phyloP scores from a whole-genome alignment of 2,329 filamentous ascomycete species.

The Penicillium oxalicum region DNA sequence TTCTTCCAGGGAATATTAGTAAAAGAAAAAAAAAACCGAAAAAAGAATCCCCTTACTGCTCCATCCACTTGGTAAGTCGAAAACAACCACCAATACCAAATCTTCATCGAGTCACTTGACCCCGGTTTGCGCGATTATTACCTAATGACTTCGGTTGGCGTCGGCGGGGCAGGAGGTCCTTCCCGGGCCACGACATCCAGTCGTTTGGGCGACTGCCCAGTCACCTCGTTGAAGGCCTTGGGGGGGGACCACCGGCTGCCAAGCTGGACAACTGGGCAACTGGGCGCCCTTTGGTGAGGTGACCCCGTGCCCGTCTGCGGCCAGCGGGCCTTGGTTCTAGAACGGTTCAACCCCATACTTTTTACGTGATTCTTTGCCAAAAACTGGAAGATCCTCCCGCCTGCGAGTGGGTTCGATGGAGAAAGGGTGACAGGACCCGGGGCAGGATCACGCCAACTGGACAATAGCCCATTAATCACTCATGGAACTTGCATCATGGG shows the following conservation, averaged over 20 bases:
- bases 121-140: conserved; percentile 5
- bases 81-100: too few relatives aligned
- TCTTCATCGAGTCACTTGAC: background rate
- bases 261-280: too few relatives aligned
- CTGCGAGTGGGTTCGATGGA: background rate
- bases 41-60: too few relatives aligned
- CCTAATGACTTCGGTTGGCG: conserved; percentile 3
- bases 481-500: background rate
- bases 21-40: too few relatives aligned
- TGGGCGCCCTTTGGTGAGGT: too few relatives aligned
- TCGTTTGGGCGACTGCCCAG: background rate
- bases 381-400: conserved; percentile 1
- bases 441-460: background rate
- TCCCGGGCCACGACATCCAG: background rate
- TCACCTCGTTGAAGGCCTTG: too few relatives aligned
- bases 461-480: background rate
- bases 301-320: background rate
- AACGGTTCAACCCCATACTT: conserved; percentile 4
- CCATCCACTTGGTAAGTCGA: too few relatives aligned
- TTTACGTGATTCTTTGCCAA: conserved; percentile 10
- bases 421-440: too few relatives aligned
- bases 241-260: too few relatives aligned
- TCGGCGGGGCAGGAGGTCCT: conserved; percentile 2
- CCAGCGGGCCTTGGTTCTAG: conserved; percentile 5
- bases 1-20: too few relatives aligned